These are phyloP conservation scores for Vanderwaltozyma tropicalis DNA, from an alignment of 805 yeast genomes.

Conservation along the genomic window DNA sequence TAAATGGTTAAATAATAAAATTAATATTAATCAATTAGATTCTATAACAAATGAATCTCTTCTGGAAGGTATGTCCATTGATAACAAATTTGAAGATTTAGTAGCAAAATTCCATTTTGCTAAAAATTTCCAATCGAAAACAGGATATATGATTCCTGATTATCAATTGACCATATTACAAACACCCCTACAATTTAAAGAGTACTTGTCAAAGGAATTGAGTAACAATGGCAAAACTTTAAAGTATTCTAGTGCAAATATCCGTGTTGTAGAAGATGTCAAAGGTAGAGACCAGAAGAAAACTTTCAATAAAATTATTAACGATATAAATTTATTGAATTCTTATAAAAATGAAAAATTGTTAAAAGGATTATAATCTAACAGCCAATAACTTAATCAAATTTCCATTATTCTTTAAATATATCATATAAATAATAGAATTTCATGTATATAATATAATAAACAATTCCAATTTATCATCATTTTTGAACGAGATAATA, in stretches of 20 bases:
- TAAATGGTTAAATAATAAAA: too few species aligned
- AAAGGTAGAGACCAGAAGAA: conserved; percentile 36
- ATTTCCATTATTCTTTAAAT: neutral
- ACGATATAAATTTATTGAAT: conserved; percentile 32
- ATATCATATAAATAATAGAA: neutral
- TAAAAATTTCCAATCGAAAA: conserved; percentile 26
- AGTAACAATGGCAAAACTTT: too few species aligned
- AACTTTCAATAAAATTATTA: conserved; percentile 37
- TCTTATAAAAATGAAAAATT: neutral
- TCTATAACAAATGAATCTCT: too few species aligned
- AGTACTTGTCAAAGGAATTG: conserved; percentile 19
- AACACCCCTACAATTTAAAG: conserved; percentile 22
- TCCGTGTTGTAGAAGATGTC: conserved; percentile 44
- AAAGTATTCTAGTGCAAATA: too few species aligned
- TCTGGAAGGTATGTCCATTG: conserved; percentile 11
- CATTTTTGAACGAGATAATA: too few species aligned
- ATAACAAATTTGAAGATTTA: conserved; percentile 21
- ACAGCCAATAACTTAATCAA: neutral
- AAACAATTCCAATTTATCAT: too few species aligned
- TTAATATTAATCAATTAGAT: too few species aligned
- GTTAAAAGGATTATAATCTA: too few species aligned
- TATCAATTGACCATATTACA: conserved; percentile 25
- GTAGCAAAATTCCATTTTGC: conserved; percentile 29
- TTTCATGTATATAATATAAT: too few species aligned
- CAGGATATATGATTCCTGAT: conserved; percentile 34